Evolutionary conservation across 2,329 filamentous ascomycete genomes (phyloP).

Genomic region (Ophiocordyceps camponoti-saundersi): DNA sequence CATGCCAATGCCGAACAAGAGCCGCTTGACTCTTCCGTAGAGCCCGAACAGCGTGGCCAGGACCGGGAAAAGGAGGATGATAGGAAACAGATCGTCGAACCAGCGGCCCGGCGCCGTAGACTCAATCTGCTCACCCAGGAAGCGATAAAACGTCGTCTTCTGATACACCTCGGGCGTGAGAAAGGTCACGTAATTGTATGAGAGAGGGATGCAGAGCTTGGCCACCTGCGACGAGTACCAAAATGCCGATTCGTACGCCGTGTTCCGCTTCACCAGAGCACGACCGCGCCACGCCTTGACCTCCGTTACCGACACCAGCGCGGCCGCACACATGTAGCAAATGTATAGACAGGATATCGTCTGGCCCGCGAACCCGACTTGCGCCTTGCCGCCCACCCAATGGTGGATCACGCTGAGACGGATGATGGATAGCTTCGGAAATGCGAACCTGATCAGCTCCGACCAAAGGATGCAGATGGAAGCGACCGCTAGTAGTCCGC

Average conservation of each 20-base stretch:
- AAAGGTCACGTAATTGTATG: conserved; percentile 95
- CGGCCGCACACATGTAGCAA: conserved; percentile 86
- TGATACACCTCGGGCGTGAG: conserved; percentile 54
- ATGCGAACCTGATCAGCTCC: conserved; percentile 72
- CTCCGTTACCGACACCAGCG: conserved; percentile 73
- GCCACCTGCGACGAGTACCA: conserved; percentile 94
- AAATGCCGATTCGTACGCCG: conserved; percentile 80
- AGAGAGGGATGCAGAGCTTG: conserved; percentile 77
- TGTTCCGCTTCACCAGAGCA: conserved; percentile 77
- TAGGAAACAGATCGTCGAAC: conserved; percentile 79
- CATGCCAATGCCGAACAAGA: conserved; percentile 61
- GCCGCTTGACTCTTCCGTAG: conserved; percentile 64
- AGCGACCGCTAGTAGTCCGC: conserved; percentile 52
- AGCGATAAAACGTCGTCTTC: conserved; percentile 71
- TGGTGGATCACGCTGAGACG: conserved; percentile 57
- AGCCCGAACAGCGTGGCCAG: conserved; percentile 75
- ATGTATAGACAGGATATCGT: conserved; percentile 76
- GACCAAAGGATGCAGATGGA: conserved; percentile 85
- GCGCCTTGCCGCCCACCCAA: conserved; percentile 50
- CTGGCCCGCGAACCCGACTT: conserved; percentile 77
- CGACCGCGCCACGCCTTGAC: conserved; percentile 97
- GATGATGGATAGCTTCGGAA: conserved; percentile 57
- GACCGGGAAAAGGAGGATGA: conserved; percentile 74
- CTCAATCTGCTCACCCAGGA: conserved; percentile 70
- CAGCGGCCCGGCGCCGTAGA: conserved; percentile 66